Base-by-base conservation (phyloP, 2,329 filamentous ascomycete genomes). In the Aquanectria penicillioides region DNA sequence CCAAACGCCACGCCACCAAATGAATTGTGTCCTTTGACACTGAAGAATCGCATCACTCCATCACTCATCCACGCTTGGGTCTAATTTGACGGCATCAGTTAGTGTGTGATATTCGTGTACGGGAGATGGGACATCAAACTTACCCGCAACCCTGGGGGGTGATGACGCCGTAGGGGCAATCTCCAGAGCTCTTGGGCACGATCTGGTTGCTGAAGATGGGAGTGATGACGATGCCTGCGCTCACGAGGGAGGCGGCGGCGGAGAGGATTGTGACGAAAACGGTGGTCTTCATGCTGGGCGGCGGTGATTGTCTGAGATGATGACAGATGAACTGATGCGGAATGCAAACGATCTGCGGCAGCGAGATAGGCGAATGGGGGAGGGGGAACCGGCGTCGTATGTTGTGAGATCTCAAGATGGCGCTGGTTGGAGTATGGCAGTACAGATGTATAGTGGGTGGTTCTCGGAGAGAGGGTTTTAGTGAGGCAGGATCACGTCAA, bases 141-240 rank as follows among this genome's bases (percentile, higher is more conserved):
- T 69, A 87, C 85, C 77, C 85, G 81, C 85, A 87, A 28, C 85
- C 85, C 51, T 78, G 74, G 5, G 85, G 83, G 26, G 85, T 87
- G 5, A 80, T 78, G 15, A 84, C 82, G 28, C 85, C 85, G 66
- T 81, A 85, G 65, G 80, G 83, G 69, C 85, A 87, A 69, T 87
- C 85, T 23, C 78, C 81, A 2, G 67, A 29, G 15, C 71, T 65
- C 66, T 78, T 81, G 23, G 75, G 67, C n/a, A 87, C 80, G 28
- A 86, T 75, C 70, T 86, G 83, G 61, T 86, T 74, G 18, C 70
- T 58, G 36, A 71, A 74, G 63, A 87, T 79, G 47, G 84, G 84
- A 4, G 82, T 85, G 69, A 84, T 81, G 69, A 87, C 82, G 44
- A 87, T 78, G 53, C 80, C 83, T 23, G 84, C 85, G 62, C 74